These are phyloP conservation scores for Barbatosphaeria neglecta DNA, from an alignment of 495 filamentous ascomycete species.

Conservation along the genomic window DNA sequence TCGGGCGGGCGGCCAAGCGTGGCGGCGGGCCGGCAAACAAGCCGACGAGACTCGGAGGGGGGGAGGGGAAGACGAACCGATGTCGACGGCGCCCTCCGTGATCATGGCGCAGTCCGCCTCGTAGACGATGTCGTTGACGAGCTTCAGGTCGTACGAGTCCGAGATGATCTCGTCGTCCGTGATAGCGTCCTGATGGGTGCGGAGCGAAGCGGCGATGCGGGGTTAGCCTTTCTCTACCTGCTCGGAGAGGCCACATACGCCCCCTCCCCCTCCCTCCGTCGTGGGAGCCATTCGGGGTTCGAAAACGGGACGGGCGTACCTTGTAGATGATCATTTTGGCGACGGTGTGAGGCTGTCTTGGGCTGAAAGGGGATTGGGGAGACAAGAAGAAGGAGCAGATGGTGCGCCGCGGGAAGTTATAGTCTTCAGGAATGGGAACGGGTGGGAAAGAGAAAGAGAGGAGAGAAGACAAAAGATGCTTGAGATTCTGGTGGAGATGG, in stretches of 20 bases:
- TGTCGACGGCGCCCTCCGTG: conserved; percentile 55
- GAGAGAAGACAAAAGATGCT: neutral
- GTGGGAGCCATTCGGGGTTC: neutral
- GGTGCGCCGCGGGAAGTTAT: no score
- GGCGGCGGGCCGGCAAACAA: no score
- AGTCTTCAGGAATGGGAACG: no score
- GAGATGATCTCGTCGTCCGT: conserved; percentile 92
- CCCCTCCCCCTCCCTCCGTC: neutral
- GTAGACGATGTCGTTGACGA: conserved; percentile 66
- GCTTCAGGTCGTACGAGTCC: conserved; percentile 72
- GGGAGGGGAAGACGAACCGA: conserved; percentile 42
- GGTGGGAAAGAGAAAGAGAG: neutral
- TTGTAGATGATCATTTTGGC: conserved; percentile 84
- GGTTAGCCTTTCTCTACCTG: conserved; percentile 6
- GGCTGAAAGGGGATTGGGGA: conserved; percentile 1
- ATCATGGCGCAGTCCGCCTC: conserved; percentile 89
- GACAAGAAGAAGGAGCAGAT: conserved; percentile 6
- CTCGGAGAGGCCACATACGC: neutral
- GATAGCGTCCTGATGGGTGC: conserved; percentile 69
- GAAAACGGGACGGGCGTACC: conserved; percentile 34
- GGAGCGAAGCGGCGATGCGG: conserved; percentile 6
- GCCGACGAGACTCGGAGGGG: no score
- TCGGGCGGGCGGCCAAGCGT: no score
- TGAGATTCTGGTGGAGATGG: conserved; percentile 5
- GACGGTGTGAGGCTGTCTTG: conserved; percentile 12